Conservation (phyloP, 139 green algal genomes). For the Chlorella sp. region DNA sequence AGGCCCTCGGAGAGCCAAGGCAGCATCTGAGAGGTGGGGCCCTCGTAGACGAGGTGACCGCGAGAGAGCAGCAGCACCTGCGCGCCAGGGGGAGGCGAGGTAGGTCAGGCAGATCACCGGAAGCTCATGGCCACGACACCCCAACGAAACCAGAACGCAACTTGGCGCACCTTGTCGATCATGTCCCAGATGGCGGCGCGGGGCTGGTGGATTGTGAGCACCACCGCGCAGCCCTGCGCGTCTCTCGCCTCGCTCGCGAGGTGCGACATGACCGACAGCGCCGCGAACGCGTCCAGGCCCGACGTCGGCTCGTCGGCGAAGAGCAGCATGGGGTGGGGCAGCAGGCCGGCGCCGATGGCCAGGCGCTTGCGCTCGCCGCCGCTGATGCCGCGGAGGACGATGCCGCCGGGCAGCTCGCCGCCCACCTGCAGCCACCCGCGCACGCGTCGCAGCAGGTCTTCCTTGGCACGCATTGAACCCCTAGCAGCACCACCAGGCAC, state of each 20-base stretch:
- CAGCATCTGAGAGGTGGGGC: background rate
- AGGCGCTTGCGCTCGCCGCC: constrained; percentile 49
- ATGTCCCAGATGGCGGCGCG: constrained; percentile 47
- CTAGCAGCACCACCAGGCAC: too few relatives aligned
- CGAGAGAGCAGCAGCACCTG: constrained; percentile 24
- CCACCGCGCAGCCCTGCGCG: constrained; percentile 21
- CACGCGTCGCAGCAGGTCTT: background rate
- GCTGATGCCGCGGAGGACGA: constrained; percentile 46
- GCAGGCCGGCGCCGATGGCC: constrained; percentile 28
- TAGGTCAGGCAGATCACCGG: background rate
- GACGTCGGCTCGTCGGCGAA: constrained; percentile 37
- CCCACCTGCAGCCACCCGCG: constrained; percentile 27
- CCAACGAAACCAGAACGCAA: too few relatives aligned
- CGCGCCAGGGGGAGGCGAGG: too few relatives aligned
- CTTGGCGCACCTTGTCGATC: constrained; percentile 39
- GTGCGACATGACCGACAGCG: constrained; percentile 49
- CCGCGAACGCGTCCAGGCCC: constrained; percentile 45
- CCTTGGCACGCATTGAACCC: background rate
- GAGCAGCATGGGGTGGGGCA: constrained; percentile 23
- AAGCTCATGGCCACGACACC: too few relatives aligned
- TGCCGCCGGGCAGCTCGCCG: constrained; percentile 44
- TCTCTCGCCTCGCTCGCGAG: constrained; percentile 35
- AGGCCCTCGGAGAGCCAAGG: background rate
- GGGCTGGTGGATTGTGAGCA: constrained; percentile 54
- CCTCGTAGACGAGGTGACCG: constrained; percentile 9